Percentiles rank a stretch among this genome's conserved stretches.
These are phyloP conservation scores for Ophiocordyceps australis DNA, from an alignment of 2,329 filamentous ascomycete genomes.

Conservation along the genomic window DNA sequence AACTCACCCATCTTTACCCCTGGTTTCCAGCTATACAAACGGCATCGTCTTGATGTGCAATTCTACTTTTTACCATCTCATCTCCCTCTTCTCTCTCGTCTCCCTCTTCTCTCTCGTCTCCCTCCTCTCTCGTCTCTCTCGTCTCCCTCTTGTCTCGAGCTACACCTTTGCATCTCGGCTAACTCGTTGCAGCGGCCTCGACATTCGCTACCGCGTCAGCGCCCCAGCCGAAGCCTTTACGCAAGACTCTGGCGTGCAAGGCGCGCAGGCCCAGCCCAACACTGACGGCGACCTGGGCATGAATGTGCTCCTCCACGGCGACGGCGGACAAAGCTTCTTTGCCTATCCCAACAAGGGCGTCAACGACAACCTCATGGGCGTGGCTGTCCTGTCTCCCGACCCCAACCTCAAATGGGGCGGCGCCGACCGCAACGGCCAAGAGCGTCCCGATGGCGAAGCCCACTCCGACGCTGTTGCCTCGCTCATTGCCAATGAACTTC, in stretches of 20 bases:
- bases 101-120: too few relatives aligned
- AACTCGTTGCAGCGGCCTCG: constrained; percentile 30
- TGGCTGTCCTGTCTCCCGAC: constrained; percentile 34
- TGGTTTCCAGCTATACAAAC: too few relatives aligned
- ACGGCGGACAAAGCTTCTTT: constrained; percentile 40
- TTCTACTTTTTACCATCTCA: too few relatives aligned
- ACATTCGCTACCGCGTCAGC: constrained; percentile 36
- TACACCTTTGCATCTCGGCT: too few relatives aligned
- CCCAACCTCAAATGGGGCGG: constrained; percentile 39
- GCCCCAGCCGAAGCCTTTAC: constrained; percentile 35
- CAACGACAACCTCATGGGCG: constrained; percentile 29
- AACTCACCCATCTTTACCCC: too few relatives aligned
- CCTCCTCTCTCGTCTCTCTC: too few relatives aligned
- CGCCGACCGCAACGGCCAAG: constrained; percentile 21
- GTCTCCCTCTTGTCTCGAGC: too few relatives aligned
- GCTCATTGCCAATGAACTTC: constrained; percentile 27
- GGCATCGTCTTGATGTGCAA: too few relatives aligned
- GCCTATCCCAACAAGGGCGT: constrained; percentile 37
- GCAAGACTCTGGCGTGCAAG: constrained; percentile 25
- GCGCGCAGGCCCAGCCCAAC: constrained; percentile 14
- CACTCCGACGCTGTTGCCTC: constrained; percentile 37
- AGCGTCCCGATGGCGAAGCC: constrained; percentile 33
- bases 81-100: too few relatives aligned
- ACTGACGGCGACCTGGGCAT: constrained; percentile 22
- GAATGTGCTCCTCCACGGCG: constrained; percentile 40